A percentile compares a stretch with the other conserved stretches of the same genome.
Evolutionary conservation across 306 rosid genomes (phyloP).

Genomic region (Citrullus mucosospermus): DNA sequence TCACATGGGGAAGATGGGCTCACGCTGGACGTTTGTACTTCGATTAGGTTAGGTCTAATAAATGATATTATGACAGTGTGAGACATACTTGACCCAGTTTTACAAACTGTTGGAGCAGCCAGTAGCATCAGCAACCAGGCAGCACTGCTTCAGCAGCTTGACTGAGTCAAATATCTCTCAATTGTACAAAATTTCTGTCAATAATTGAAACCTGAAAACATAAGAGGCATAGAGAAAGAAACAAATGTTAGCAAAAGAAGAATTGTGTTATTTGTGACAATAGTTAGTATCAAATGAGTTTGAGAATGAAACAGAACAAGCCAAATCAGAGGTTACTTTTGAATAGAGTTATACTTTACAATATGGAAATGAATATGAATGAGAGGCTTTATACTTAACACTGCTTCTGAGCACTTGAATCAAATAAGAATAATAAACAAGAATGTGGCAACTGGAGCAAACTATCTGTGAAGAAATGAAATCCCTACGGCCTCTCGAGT

Average conservation of each 20-base stretch:
- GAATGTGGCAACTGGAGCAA: conserved; percentile 32
- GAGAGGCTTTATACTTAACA: conserved; percentile 33
- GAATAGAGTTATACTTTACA: conserved; percentile 3
- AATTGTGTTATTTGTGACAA: background rate
- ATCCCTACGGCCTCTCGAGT: conserved; percentile 27
- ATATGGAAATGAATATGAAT: conserved; percentile 26
- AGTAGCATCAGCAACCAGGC: background rate
- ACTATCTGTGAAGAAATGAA: conserved; percentile 12
- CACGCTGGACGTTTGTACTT: conserved; percentile 1
- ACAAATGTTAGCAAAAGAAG: background rate
- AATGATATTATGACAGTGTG: background rate
- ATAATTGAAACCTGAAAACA: conserved; percentile 1
- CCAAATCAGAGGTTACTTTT: conserved; percentile 1
- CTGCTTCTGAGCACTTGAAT: conserved; percentile 29
- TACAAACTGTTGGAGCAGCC: conserved; percentile 3
- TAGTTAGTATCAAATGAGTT: background rate
- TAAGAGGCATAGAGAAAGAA: background rate
- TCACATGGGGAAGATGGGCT: conserved; percentile 8
- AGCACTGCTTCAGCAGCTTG: background rate
- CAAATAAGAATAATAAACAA: conserved; percentile 28
- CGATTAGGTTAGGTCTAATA: conserved; percentile 5
- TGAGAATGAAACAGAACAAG: background rate
- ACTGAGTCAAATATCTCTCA: conserved; percentile 6
- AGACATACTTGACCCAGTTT: conserved; percentile 8
- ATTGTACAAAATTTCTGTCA: background rate